Evolutionary conservation across 805 yeast genomes (phyloP).

Genomic region (Candida methanosorbosa): DNA sequence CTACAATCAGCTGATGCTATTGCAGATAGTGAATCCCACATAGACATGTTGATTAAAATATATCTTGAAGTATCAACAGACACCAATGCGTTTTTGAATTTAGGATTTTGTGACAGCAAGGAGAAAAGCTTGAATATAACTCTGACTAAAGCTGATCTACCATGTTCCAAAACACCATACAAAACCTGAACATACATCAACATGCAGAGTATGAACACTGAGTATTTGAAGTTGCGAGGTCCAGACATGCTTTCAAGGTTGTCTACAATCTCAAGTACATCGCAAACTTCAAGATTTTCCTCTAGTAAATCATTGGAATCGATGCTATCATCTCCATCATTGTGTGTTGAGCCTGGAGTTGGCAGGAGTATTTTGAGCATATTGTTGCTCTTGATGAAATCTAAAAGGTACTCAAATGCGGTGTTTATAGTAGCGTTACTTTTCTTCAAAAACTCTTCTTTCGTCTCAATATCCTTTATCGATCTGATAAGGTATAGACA

Average conservation of each 20-base stretch:
- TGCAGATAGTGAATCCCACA: conserved; percentile 35
- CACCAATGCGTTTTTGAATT: conserved; percentile 19
- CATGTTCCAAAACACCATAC: conserved; percentile 32
- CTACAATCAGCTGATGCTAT: conserved; percentile 33
- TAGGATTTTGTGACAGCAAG: conserved; percentile 24
- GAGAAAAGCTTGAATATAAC: conserved; percentile 30
- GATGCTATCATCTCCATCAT: conserved; percentile 3
- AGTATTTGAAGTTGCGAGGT: conserved; percentile 4
- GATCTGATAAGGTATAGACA: conserved; percentile 31
- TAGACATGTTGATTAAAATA: conserved; percentile 25
- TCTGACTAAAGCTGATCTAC: conserved; percentile 29
- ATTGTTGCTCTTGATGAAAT: conserved; percentile 22
- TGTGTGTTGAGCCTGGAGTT: conserved; percentile 3
- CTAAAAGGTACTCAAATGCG: conserved; percentile 36
- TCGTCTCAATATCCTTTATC: conserved; percentile 29
- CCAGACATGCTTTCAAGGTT: not conserved
- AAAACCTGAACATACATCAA: conserved; percentile 32
- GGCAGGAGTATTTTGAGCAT: conserved; percentile 6
- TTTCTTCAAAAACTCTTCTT: conserved; percentile 30
- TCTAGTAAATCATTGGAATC: conserved; percentile 2
- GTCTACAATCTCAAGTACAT: no score
- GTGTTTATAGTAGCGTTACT: conserved; percentile 39
- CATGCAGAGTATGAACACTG: conserved; percentile 23
- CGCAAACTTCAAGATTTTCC: conserved; percentile 2
- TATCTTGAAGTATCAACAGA: conserved; percentile 24